These are phyloP conservation scores for Exophiala spinifera DNA, from an alignment of 2,329 filamentous ascomycete genomes.

Conservation along the genomic window DNA sequence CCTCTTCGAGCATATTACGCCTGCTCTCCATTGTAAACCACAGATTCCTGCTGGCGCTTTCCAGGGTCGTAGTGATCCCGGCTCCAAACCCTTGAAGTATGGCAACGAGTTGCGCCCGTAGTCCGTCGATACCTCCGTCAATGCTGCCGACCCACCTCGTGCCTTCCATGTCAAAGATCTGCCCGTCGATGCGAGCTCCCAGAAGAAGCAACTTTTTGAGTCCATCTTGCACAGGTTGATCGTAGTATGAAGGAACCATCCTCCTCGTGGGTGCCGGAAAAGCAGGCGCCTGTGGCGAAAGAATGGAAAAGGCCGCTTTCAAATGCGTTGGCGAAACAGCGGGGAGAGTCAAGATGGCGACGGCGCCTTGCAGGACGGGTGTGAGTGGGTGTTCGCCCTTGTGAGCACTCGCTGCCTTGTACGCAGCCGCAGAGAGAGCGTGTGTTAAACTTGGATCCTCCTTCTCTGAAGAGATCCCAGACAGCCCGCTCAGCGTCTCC, in stretches of 20 bases:
- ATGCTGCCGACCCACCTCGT: constrained; percentile 72
- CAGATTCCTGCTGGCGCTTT: constrained; percentile 74
- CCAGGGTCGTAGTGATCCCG: constrained; percentile 72
- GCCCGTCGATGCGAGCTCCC: constrained; percentile 81
- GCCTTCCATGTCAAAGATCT: constrained; percentile 74
- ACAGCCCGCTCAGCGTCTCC: constrained; percentile 31
- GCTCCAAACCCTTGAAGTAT: constrained; percentile 79
- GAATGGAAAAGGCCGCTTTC: constrained; percentile 72
- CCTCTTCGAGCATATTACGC: constrained; percentile 76
- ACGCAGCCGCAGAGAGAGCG: constrained; percentile 56
- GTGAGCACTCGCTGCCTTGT: constrained; percentile 48
- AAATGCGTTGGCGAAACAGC: constrained; percentile 79
- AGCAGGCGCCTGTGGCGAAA: constrained; percentile 64
- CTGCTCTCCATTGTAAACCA: constrained; percentile 87
- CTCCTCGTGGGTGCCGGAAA: constrained; percentile 77
- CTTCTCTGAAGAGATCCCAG: constrained; percentile 30
- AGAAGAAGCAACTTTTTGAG: constrained; percentile 83
- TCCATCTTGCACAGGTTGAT: constrained; percentile 72
- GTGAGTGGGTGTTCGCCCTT: constrained; percentile 61
- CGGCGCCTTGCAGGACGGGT: constrained; percentile 74
- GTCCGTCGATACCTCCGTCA: constrained; percentile 73
- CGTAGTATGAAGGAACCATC: constrained; percentile 77
- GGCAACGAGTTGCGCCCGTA: constrained; percentile 76
- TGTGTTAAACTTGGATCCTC: constrained; percentile 51
- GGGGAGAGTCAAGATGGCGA: constrained; percentile 78